phyloP scores from a whole-genome alignment of 345 rosid genomes.

The Eucalyptus brandiana region DNA sequence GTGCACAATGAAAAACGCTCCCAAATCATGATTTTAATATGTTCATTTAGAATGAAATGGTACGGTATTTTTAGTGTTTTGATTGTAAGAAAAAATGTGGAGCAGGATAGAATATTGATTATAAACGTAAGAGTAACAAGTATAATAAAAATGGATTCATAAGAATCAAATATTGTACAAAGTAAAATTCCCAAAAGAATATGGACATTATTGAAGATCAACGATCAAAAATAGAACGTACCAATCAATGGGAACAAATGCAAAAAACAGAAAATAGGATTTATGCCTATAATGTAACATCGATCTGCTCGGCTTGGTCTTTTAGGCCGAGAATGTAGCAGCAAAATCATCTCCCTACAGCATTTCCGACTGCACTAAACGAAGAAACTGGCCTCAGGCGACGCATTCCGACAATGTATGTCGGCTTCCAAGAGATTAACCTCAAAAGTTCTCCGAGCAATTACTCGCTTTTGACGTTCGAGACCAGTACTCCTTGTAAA shows the following conservation, averaged over 20 bases:
- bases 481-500: constrained; percentile 9
- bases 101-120: background rate
- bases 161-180: background rate
- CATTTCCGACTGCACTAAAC: background rate
- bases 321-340: background rate
- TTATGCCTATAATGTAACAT: background rate
- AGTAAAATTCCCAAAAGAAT: background rate
- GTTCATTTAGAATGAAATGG: background rate
- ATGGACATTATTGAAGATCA: background rate
- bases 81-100: background rate
- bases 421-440: background rate
- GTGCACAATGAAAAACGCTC: background rate
- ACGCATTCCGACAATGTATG: background rate
- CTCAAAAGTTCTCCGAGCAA: background rate
- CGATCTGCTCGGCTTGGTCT: background rate
- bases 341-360: background rate
- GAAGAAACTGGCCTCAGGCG: background rate
- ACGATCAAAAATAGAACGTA: background rate
- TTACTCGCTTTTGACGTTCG: background rate
- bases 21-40: background rate
- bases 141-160: background rate
- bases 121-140: background rate
- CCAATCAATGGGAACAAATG: background rate
- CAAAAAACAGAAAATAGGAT: background rate
- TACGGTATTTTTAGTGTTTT: background rate